Percentiles rank a stretch among this genome's conserved stretches.
Conservation (phyloP, 345 rosid genomes). For the Populus davidiana region DNA sequence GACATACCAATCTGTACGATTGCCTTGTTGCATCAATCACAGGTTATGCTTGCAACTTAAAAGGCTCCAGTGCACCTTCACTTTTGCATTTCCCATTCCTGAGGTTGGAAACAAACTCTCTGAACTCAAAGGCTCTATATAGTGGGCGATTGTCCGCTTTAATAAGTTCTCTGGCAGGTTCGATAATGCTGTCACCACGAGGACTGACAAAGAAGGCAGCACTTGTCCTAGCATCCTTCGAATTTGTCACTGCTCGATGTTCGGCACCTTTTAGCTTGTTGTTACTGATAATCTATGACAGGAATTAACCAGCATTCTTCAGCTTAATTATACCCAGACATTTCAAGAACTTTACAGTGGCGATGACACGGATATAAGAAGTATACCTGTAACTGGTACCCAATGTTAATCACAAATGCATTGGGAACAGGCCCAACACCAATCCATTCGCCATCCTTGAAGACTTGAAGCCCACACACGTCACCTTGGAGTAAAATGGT, state of each 20-base stretch:
- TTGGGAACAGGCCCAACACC: constrained; percentile 26
- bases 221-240: constrained; percentile 17
- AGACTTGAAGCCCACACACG: constrained; percentile 23
- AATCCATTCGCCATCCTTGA: constrained; percentile 28
- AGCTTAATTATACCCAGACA: not conserved
- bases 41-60: not conserved
- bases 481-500: constrained; percentile 25
- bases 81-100: not conserved
- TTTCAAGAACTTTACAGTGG: not conserved
- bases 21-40: not conserved
- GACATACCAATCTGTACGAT: not conserved
- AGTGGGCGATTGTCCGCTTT: constrained; percentile 8
- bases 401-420: constrained; percentile 35
- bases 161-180: constrained; percentile 18
- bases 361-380: not conserved
- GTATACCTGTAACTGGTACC: constrained; percentile 14
- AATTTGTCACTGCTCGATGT: constrained; percentile 33
- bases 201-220: constrained; percentile 24
- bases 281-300: constrained; percentile 26
- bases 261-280: constrained; percentile 30
- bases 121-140: constrained; percentile 9
- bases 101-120: constrained; percentile 10
- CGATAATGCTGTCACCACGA: not conserved
- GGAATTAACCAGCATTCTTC: constrained; percentile 2
- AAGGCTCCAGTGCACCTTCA: constrained; percentile 11